A percentile compares a stretch with the other conserved stretches of the same genome.
Conservation (phyloP, 306 rosid genomes). For the Carpinus fangiana region DNA sequence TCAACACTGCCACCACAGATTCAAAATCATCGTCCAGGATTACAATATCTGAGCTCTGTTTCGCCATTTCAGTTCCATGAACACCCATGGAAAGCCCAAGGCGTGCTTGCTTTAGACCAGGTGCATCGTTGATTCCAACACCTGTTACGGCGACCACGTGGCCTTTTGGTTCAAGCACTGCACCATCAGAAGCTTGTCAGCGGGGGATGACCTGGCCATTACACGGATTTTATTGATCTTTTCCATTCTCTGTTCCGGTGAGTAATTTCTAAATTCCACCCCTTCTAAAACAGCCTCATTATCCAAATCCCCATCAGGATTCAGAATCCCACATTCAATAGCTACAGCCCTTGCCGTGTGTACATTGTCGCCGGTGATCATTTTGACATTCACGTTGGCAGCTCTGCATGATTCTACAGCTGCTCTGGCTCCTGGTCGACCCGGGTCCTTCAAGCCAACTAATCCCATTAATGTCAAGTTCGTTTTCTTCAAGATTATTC, state of each 20-base stretch:
- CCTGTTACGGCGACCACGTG: constrained; percentile 35
- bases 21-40: constrained; percentile 26
- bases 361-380: constrained; percentile 32
- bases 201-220: constrained; percentile 31
- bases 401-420: constrained; percentile 29
- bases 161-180: constrained; percentile 30
- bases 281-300: constrained; percentile 19
- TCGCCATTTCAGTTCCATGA: constrained; percentile 34
- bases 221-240: constrained; percentile 21
- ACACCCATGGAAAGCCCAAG: constrained; percentile 34
- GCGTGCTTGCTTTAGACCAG: constrained; percentile 28
- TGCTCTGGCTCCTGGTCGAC: constrained; percentile 24
- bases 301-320: neutral
- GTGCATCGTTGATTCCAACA: constrained; percentile 32
- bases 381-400: constrained; percentile 24
- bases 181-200: constrained; percentile 33
- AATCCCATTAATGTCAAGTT: constrained; percentile 15
- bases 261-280: constrained; percentile 24
- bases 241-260: constrained; percentile 21
- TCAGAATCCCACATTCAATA: constrained; percentile 25
- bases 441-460: constrained; percentile 32
- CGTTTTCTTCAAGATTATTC: constrained; percentile 16
- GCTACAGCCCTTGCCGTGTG: constrained; percentile 33
- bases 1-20: constrained; percentile 21
- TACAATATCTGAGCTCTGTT: constrained; percentile 30